Evolutionary conservation across 371 early-diverging fungal genomes (phyloP).

Genomic region (Rhizopus arrhizus): DNA sequence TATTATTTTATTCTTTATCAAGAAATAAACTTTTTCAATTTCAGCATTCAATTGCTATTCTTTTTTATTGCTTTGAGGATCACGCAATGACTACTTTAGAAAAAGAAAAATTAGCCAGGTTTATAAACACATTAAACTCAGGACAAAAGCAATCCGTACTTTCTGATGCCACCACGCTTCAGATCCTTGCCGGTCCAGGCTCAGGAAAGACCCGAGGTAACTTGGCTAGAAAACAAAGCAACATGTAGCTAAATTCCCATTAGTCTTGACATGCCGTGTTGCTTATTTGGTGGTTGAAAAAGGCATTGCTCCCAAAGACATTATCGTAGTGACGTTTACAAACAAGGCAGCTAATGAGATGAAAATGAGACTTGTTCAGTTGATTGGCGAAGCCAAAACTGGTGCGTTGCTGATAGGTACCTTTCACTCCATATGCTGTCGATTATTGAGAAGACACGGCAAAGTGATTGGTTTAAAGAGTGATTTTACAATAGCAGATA

Average conservation of each 20-base stretch:
- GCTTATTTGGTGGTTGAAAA: constrained; percentile 45
- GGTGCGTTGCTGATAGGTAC: constrained; percentile 45
- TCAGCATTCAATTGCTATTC: not conserved
- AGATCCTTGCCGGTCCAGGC: constrained; percentile 66
- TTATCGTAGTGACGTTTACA: constrained; percentile 68
- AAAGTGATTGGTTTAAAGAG: constrained; percentile 25
- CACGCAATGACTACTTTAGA: not conserved
- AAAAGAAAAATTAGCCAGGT: not conserved
- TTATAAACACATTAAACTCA: constrained; percentile 24
- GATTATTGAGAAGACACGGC: constrained; percentile 40
- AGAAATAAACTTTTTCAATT: not conserved
- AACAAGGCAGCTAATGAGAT: constrained; percentile 70
- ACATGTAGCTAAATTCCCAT: not conserved
- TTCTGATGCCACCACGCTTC: constrained; percentile 35
- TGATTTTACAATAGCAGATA: constrained; percentile 56
- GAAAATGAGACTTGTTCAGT: constrained; percentile 38
- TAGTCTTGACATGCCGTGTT: constrained; percentile 48
- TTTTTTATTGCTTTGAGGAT: not conserved
- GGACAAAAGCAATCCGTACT: constrained; percentile 32
- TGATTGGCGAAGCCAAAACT: constrained; percentile 37
- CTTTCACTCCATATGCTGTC: constrained; percentile 62
- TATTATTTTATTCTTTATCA: not conserved
- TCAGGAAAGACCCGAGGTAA: constrained; percentile 67
- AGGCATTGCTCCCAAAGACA: constrained; percentile 35
- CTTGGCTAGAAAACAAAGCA: constrained; percentile 1